Percentiles rank a stretch among this genome's conserved stretches.
Evolutionary conservation across 768 basidiomycete genomes (phyloP).

Genomic region (Boletus sp.): DNA sequence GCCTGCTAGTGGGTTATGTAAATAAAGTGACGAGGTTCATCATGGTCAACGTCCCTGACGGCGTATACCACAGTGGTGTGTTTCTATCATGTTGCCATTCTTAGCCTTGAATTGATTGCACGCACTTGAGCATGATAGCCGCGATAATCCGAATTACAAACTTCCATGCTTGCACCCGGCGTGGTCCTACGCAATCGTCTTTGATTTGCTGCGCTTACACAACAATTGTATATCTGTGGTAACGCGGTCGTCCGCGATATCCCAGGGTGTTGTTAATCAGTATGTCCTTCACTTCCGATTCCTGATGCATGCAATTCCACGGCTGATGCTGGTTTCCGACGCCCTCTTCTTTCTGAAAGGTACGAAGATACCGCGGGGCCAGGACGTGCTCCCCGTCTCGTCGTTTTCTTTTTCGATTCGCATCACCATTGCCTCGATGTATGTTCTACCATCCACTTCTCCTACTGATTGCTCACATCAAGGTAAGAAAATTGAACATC

Average conservation of each 20-base stretch:
- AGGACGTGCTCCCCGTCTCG: constrained; percentile 14
- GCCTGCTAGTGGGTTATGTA: no score
- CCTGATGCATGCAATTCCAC: background rate
- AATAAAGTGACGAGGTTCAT: no score
- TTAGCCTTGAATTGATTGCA: background rate
- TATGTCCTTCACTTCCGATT: background rate
- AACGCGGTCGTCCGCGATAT: background rate
- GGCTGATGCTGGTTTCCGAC: constrained; percentile 23
- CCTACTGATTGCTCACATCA: constrained; percentile 17
- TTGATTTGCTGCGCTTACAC: background rate
- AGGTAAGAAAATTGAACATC: constrained; percentile 8
- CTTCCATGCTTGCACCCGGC: background rate
- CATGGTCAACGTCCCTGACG: no score
- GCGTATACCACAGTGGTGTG: background rate
- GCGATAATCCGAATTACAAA: constrained; percentile 7
- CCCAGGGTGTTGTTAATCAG: background rate
- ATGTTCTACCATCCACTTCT: constrained; percentile 7
- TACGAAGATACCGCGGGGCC: constrained; percentile 9
- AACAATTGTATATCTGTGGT: constrained; percentile 5
- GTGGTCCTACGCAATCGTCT: background rate
- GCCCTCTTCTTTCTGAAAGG: constrained; percentile 10
- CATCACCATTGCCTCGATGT: constrained; percentile 18
- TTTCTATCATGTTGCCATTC: background rate
- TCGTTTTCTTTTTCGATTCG: constrained; percentile 22
- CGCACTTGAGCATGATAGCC: constrained; percentile 18